Evolutionary conservation across 169 alveolate genomes (phyloP), one percentile per base, ranked within the genome.

Genomic region (Eimeria praecox): DNA sequence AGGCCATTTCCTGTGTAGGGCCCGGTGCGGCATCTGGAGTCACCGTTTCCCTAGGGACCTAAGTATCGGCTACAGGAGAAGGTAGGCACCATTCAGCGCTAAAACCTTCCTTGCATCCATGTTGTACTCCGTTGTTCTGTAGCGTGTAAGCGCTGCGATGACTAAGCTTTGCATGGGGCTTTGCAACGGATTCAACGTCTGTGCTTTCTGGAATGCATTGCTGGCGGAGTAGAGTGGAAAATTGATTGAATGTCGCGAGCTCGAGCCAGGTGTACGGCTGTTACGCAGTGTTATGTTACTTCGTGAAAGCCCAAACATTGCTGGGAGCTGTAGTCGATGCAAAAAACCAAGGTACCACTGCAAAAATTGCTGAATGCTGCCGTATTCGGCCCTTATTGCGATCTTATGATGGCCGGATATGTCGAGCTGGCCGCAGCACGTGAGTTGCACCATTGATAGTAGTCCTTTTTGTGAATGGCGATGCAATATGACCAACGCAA

Each of bases 341-440:
- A 62, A 62, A 62, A 27, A 6, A 62, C 75, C 75, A 27, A 62
- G 38, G 38, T 18, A 12, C 35, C 2, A 16, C 40, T 27, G 75
- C 75, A n/a, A 27, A n/a, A n/a, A n/a, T n/a, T n/a, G n/a, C n/a
- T n/a, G n/a, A n/a, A n/a, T n/a, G n/a, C 75, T 24, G 35, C 38
- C 38, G 38, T 18, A 1, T 62, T 62, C 75, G 27, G 75, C 75
- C 75, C 33, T 38, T 62, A 38, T 20, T 27, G 38, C 4, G 18
- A 56, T 16, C 69, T 10, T 38, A 18, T 3, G 16, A n/a, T 56
- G 18, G 69, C 27, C 27, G 27, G 4, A 20, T 38, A 6, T 62
- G 14, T 62, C 75, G 75, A 16, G 35, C 4, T 62, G 75, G 75
- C 75, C 75, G 75, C 33, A 62, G 75, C 75, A 62, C 75, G 75